phyloP scores from a whole-genome alignment of 495 filamentous ascomycete species.

The Aspergillus leporis region DNA sequence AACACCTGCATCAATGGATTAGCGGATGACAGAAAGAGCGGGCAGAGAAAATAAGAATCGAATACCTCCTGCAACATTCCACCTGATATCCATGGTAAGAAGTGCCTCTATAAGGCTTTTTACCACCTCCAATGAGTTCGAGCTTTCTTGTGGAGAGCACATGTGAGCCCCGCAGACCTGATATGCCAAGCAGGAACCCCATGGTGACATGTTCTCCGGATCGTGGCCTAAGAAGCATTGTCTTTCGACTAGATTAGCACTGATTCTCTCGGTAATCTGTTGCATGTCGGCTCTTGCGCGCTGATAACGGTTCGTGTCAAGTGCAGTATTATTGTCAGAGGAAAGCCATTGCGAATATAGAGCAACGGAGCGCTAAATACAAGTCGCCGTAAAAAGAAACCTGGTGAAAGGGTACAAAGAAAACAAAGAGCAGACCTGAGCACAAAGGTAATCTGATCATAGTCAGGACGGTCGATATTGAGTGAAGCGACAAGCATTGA shows the following conservation, averaged over 20 bases:
- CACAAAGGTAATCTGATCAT: slow-evolving; percentile 24
- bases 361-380: slow-evolving; percentile 25
- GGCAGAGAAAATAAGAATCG: background rate
- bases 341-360: slow-evolving; percentile 23
- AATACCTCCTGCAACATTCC: slow-evolving; percentile 32
- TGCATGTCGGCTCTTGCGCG: slow-evolving; percentile 18
- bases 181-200: slow-evolving; percentile 29
- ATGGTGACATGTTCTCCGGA: slow-evolving; percentile 28
- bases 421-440: slow-evolving; percentile 22
- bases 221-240: slow-evolving; percentile 28
- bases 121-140: slow-evolving; percentile 22
- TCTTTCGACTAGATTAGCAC: slow-evolving; percentile 19
- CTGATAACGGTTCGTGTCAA: slow-evolving; percentile 18
- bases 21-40: background rate
- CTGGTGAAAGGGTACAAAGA: background rate
- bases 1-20: slow-evolving; percentile 8
- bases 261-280: slow-evolving; percentile 24
- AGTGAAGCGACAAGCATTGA: slow-evolving; percentile 30
- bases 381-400: background rate
- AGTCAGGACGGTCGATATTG: slow-evolving; percentile 26
- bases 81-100: slow-evolving; percentile 25
- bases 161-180: slow-evolving; percentile 19
- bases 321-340: background rate
- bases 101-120: slow-evolving; percentile 29
- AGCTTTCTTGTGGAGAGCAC: slow-evolving; percentile 12